phyloP scores from a whole-genome alignment of 1,139 yeast genomes.

The Chernovozyma sophiae-reginae region DNA sequence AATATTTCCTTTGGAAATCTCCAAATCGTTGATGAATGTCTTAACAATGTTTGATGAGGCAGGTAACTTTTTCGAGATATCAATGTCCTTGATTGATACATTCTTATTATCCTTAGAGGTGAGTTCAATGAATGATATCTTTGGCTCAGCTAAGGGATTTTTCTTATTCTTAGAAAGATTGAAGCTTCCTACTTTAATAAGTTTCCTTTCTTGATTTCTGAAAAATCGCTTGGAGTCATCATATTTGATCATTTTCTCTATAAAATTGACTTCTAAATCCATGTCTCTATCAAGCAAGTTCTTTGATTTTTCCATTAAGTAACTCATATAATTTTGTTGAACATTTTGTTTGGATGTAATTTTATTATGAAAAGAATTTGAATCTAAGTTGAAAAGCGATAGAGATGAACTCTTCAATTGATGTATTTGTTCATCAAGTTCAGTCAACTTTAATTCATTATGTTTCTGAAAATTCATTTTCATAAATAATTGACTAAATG shows the following conservation, averaged over 20 bases:
- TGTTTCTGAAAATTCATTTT: slow-evolving; percentile 1
- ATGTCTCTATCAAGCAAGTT: slow-evolving; percentile 6
- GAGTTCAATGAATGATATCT: slow-evolving; percentile 10
- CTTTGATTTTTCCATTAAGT: slow-evolving; percentile 10
- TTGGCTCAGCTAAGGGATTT: slow-evolving; percentile 2
- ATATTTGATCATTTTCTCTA: slow-evolving; percentile 18
- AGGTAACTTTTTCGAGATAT: slow-evolving; percentile 9
- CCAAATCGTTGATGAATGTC: slow-evolving; percentile 11
- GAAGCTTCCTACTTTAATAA: slow-evolving; percentile 10
- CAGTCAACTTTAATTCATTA: slow-evolving; percentile 5
- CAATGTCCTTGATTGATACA: slow-evolving; percentile 7
- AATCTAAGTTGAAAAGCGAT: not conserved
- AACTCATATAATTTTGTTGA: slow-evolving; percentile 4
- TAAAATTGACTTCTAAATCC: slow-evolving; percentile 15
- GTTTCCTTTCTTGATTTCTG: slow-evolving; percentile 13
- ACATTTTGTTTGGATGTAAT: not conserved
- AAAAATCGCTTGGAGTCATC: slow-evolving; percentile 12
- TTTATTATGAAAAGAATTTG: not conserved
- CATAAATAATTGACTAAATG: slow-evolving; percentile 10
- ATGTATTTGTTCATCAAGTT: not conserved
- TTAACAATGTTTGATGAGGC: slow-evolving; percentile 6
- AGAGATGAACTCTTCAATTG: not conserved
- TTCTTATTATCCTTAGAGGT: not conserved
- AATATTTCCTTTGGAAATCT: slow-evolving; percentile 11
- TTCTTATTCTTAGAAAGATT: not conserved